Percentiles rank a stretch among this genome's conserved stretches.
phyloP scores from a whole-genome alignment of 2,329 filamentous ascomycete genomes.

The Myriangium duriaei region DNA sequence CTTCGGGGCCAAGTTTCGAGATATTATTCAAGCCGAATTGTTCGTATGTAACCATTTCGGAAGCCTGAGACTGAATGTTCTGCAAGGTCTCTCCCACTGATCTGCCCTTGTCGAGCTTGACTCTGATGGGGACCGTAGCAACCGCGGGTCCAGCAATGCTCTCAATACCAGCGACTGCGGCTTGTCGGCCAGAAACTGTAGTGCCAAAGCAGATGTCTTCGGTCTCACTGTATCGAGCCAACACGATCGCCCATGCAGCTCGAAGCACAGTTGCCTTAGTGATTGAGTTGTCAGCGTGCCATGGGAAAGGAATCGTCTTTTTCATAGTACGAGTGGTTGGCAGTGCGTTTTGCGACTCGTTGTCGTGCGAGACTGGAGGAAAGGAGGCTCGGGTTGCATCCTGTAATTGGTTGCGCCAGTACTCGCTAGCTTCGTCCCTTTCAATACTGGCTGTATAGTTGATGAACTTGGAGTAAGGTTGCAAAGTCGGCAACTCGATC shows the following conservation, averaged over 20 bases:
- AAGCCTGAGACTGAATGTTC: constrained; percentile 20
- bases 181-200: constrained; percentile 25
- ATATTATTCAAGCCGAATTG: constrained; percentile 38
- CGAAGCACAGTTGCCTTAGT: neutral
- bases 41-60: constrained; percentile 21
- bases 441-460: neutral
- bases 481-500: neutral
- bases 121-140: constrained; percentile 30
- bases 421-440: neutral
- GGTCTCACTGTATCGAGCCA: constrained; percentile 34
- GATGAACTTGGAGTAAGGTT: neutral
- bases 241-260: constrained; percentile 19
- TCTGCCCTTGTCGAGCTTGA: constrained; percentile 25
- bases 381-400: neutral
- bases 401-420: neutral
- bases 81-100: constrained; percentile 19
- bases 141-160: constrained; percentile 30
- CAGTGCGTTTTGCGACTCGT: neutral
- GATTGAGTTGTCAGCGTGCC: neutral
- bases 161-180: constrained; percentile 24
- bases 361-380: neutral
- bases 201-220: constrained; percentile 38
- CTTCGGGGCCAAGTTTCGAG: constrained; percentile 24
- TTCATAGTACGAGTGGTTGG: neutral
- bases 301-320: neutral